A percentile compares a stretch with the other conserved stretches of the same genome.
These are phyloP conservation scores for Suillus alpinus DNA, from an alignment of 768 basidiomycete species.

Conservation along the genomic window DNA sequence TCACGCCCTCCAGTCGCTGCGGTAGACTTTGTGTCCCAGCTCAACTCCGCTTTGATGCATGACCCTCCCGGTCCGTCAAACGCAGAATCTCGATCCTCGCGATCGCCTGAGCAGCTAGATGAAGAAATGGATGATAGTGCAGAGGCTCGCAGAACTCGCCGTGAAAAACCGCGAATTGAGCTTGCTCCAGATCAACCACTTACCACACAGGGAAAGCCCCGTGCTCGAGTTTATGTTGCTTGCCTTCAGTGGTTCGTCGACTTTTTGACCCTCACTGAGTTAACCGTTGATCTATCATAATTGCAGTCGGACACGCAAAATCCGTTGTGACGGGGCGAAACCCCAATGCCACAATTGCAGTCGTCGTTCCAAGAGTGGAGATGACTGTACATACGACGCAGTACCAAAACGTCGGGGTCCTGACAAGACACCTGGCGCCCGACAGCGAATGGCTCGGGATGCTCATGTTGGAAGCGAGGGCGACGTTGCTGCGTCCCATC, in stretches of 20 bases:
- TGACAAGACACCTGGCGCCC: conserved; percentile 76
- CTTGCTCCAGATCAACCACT: conserved; percentile 76
- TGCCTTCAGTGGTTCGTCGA: conserved; percentile 68
- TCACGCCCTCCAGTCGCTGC: neutral
- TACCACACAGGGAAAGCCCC: conserved; percentile 76
- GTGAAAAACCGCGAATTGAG: conserved; percentile 59
- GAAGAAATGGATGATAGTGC: conserved; percentile 1
- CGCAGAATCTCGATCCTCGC: conserved; percentile 6
- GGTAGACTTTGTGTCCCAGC: conserved; percentile 9
- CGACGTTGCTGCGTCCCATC: conserved; percentile 22
- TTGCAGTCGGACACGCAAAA: conserved; percentile 69
- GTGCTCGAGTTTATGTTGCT: conserved; percentile 74
- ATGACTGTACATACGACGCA: conserved; percentile 64
- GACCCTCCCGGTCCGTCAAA: conserved; percentile 3
- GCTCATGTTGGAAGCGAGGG: conserved; percentile 31
- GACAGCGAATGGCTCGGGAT: conserved; percentile 57
- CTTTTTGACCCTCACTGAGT: neutral
- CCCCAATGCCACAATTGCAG: conserved; percentile 74
- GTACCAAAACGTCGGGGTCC: conserved; percentile 78
- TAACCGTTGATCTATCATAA: conserved; percentile 11
- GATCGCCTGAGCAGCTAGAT: conserved; percentile 2
- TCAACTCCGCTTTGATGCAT: conserved; percentile 8
- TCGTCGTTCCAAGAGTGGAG: conserved; percentile 43
- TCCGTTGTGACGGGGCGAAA: conserved; percentile 79
- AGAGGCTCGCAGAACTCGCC: conserved; percentile 38